A percentile compares a stretch with the other conserved stretches of the same genome.
phyloP scores from a whole-genome alignment of 768 basidiomycete species.

The Phlebiopsis gigantea region DNA sequence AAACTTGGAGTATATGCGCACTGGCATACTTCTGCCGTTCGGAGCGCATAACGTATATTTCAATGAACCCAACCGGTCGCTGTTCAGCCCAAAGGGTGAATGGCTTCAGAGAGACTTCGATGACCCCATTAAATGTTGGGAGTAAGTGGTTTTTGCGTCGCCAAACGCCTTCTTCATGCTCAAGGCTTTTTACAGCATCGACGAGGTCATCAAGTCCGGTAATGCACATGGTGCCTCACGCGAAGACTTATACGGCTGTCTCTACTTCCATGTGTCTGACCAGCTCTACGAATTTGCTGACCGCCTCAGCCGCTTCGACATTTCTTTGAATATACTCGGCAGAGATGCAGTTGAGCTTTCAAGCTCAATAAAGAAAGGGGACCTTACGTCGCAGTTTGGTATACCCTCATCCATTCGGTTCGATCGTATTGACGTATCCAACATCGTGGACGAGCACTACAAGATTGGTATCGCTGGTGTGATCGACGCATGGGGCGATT shows the following conservation, averaged over 20 bases:
- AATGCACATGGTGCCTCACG: slow-evolving; percentile 30
- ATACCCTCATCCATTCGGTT: slow-evolving; percentile 28
- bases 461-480: slow-evolving; percentile 32
- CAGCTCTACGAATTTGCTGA: slow-evolving; percentile 34
- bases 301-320: slow-evolving; percentile 29
- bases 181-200: too few species aligned
- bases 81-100: slow-evolving; percentile 39
- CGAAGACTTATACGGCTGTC: slow-evolving; percentile 46
- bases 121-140: slow-evolving; percentile 44
- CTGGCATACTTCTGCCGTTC: slow-evolving; percentile 43
- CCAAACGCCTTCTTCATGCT: not conserved
- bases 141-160: slow-evolving; percentile 25
- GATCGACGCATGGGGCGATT: slow-evolving; percentile 32
- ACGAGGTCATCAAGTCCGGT: slow-evolving; percentile 36
- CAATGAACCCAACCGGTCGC: slow-evolving; percentile 36
- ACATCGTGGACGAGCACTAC: slow-evolving; percentile 39
- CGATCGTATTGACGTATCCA: slow-evolving; percentile 46
- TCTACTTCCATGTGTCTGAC: slow-evolving; percentile 40
- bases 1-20: slow-evolving; percentile 32
- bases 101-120: slow-evolving; percentile 42
- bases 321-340: slow-evolving; percentile 29
- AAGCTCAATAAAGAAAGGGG: slow-evolving; percentile 14
- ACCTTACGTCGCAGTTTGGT: slow-evolving; percentile 1
- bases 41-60: slow-evolving; percentile 37
- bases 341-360: slow-evolving; percentile 39